A percentile compares a stretch with the other conserved stretches of the same genome.
These are phyloP conservation scores for Bipolaris sorokiniana DNA, from an alignment of 2,329 filamentous ascomycete genomes.

Conservation along the genomic window DNA sequence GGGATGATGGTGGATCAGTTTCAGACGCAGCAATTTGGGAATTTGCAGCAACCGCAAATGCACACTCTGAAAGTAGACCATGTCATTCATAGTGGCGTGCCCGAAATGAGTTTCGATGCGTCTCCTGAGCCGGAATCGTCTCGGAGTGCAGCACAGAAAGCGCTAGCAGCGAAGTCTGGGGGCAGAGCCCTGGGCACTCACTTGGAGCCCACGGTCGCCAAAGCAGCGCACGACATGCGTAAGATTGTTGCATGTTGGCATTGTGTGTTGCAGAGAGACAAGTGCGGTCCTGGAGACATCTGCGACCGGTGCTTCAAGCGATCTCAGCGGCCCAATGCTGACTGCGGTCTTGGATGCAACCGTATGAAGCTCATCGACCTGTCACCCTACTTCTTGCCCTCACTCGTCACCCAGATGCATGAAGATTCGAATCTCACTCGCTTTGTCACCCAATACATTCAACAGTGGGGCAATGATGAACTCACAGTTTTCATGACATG, in stretches of 20 bases:
- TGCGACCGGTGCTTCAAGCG: slow-evolving; percentile 51
- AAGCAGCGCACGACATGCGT: slow-evolving; percentile 54
- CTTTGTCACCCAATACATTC: slow-evolving; percentile 49
- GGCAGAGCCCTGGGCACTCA: slow-evolving; percentile 49
- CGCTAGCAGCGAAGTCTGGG: slow-evolving; percentile 39
- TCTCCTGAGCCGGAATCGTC: slow-evolving; percentile 38
- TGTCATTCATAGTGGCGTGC: slow-evolving; percentile 16
- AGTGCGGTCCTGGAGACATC: slow-evolving; percentile 50
- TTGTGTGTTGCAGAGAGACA: slow-evolving; percentile 56
- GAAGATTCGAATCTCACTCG: slow-evolving; percentile 52
- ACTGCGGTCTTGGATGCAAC: slow-evolving; percentile 53
- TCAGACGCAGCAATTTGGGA: slow-evolving; percentile 17
- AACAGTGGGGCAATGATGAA: slow-evolving; percentile 44
- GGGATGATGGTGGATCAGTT: slow-evolving; percentile 30
- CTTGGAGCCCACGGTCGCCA: slow-evolving; percentile 45
- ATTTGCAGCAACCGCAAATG: slow-evolving; percentile 6
- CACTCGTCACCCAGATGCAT: slow-evolving; percentile 50
- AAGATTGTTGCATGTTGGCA: slow-evolving; percentile 57
- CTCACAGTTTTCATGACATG: slow-evolving; percentile 53
- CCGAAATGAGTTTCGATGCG: slow-evolving; percentile 29
- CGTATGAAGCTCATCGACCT: slow-evolving; percentile 56
- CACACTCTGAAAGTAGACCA: slow-evolving; percentile 14
- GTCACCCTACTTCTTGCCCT: slow-evolving; percentile 53
- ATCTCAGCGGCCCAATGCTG: slow-evolving; percentile 46
- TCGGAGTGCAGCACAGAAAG: slow-evolving; percentile 28